Evolutionary conservation across 805 yeast species (phyloP).

Genomic region (Candida montana): DNA sequence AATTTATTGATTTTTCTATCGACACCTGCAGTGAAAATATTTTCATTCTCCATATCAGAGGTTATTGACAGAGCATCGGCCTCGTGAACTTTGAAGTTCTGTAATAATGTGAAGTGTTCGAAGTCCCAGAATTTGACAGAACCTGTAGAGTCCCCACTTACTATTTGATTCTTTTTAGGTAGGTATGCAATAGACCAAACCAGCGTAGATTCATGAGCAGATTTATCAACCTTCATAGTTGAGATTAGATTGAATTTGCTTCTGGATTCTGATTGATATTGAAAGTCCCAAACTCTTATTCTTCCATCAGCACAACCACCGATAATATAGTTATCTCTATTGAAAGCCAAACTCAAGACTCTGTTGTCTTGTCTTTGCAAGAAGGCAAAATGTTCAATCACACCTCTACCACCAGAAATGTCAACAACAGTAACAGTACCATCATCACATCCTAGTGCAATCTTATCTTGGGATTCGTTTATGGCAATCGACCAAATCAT

Average conservation of each 20-base stretch:
- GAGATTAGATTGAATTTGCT: conserved; percentile 64
- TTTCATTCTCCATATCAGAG: conserved; percentile 52
- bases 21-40: conserved; percentile 83
- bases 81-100: conserved; percentile 78
- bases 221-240: conserved; percentile 88
- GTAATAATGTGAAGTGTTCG: conserved; percentile 66
- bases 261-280: conserved; percentile 21
- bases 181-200: conserved; percentile 82
- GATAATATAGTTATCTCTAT: conserved; percentile 53
- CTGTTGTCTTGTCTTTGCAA: conserved; percentile 82
- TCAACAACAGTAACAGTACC: conserved; percentile 83
- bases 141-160: conserved; percentile 97
- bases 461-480: conserved; percentile 50
- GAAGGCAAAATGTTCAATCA: conserved; percentile 66
- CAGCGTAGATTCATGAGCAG: conserved; percentile 77
- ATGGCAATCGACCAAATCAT: conserved; percentile 85
- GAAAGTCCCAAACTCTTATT: conserved; percentile 72
- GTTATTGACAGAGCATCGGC: conserved; percentile 83
- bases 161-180: conserved; percentile 63
- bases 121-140: conserved; percentile 90
- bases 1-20: conserved; percentile 86
- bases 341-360: conserved; percentile 77
- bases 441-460: conserved; percentile 94
- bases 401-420: conserved; percentile 83
- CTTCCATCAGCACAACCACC: conserved; percentile 98